Base-by-base conservation (phyloP, 441 rosid genomes). In the Populus hybrid region DNA sequence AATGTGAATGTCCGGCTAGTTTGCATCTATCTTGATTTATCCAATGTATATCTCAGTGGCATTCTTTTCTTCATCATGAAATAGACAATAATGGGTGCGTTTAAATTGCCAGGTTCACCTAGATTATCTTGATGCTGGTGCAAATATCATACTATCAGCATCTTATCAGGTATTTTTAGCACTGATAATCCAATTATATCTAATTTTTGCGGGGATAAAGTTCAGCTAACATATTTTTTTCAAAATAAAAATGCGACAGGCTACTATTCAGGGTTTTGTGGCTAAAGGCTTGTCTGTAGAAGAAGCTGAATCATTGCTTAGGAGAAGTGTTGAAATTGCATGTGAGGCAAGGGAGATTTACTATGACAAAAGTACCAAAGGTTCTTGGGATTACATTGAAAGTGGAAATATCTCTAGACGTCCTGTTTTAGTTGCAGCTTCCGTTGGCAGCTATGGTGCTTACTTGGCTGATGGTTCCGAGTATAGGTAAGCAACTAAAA, bases 391-490 rank as follows among this genome's bases (percentile, higher is more conserved):
- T 83, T 87, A 78, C 61, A 30, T 77, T 1, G 87, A 86, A 74
- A 75, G 61, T 70, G 85, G 74, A 72, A 77, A 69, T 5, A 36
- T 65, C 59, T 57, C 86, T 8, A 81, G 79, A 26, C 89, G 84
- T 69, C 97, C 99, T 0, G 72, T 91, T 83, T 81, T 95, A 6
- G 87, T 95, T 5, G 97, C 97, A 54, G 97, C 97, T 76, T 95
- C 97, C 26, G 88, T 95, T n/a, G 97, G 99, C 78, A 95, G 97
- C 86, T 95, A 95, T 77, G 99, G 97, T n/a, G 99, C 97, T 84
- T 92, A 88, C 88, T 87, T 95, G 81, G 94, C 97, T 36, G 97
- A 95, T 86, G 99, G 97, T 11, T 93, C 99, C 4, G 99, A 95
- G 81, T 95, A 95, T 77, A 95, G 94, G 99, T 90, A 74, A 69